These are phyloP conservation scores for California macrophylla DNA, from an alignment of 441 rosid species.

Conservation along the genomic window DNA sequence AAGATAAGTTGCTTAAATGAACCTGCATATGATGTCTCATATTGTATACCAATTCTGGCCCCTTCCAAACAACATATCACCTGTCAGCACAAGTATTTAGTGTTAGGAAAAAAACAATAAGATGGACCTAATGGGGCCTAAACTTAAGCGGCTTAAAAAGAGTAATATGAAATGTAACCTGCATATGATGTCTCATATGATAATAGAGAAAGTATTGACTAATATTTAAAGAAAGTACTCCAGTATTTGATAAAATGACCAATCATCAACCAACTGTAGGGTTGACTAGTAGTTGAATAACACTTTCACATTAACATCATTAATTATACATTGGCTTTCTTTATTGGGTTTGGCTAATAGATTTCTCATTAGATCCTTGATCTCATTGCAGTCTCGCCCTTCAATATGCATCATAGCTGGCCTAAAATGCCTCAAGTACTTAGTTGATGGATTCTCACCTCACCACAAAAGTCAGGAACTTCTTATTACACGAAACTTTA, in stretches of 20 bases:
- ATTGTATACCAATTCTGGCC: constrained; percentile 84
- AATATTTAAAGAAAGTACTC: no score
- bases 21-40: constrained; percentile 94
- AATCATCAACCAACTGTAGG: neutral
- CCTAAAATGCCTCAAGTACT: neutral
- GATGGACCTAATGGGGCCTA: neutral
- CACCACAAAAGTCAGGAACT: neutral
- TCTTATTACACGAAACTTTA: neutral
- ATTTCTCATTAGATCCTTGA: neutral
- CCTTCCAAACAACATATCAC: constrained; percentile 84
- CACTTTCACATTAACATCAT: no score
- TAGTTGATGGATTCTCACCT: neutral
- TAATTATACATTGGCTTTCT: neutral
- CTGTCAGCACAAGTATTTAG: constrained; percentile 29
- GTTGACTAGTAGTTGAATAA: no score
- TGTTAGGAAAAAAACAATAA: neutral
- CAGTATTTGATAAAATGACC: neutral
- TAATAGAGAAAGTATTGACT: no score
- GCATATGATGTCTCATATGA: no score
- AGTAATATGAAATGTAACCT: neutral
- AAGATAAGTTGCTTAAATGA: constrained; percentile 15
- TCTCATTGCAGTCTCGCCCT: neutral
- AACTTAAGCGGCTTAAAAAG: neutral
- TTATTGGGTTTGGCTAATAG: neutral
- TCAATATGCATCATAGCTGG: neutral